Percentiles rank a stretch among this genome's conserved stretches.
phyloP scores from a whole-genome alignment of 495 filamentous ascomycete genomes.

The Penicillium manginii region DNA sequence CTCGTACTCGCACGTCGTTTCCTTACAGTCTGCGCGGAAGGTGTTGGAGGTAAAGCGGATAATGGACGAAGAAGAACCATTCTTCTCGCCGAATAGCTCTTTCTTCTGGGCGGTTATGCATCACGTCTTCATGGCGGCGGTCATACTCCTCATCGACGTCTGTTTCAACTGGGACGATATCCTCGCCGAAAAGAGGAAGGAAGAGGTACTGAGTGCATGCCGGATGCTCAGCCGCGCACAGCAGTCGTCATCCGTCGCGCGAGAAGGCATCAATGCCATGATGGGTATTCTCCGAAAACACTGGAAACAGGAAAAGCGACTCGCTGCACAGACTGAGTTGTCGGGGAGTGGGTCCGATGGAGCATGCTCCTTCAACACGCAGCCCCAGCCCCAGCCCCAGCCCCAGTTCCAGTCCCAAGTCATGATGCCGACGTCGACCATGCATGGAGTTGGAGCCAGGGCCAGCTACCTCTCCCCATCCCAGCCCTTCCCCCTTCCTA shows the following conservation, averaged over 20 bases:
- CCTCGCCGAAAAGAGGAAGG: conserved; percentile 40
- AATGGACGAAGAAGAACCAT: conserved; percentile 40
- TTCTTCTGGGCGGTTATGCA: conserved; percentile 45
- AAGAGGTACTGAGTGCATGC: conserved; percentile 48
- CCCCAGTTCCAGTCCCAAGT: too few relatives aligned
- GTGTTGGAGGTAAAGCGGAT: conserved; percentile 45
- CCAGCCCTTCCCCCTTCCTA: not conserved
- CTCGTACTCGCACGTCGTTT: conserved; percentile 48
- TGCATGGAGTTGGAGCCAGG: too few relatives aligned
- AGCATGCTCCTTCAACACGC: too few relatives aligned
- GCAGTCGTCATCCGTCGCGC: conserved; percentile 31
- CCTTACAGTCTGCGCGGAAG: conserved; percentile 48
- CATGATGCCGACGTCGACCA: too few relatives aligned
- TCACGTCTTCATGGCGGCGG: conserved; percentile 52
- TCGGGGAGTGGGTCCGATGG: not conserved
- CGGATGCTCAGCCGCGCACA: conserved; percentile 48
- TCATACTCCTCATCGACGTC: conserved; percentile 48
- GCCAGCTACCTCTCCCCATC: not conserved
- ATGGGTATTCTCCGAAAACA: conserved; percentile 40
- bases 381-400: too few relatives aligned
- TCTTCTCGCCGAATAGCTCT: conserved; percentile 29
- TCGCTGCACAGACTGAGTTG: not conserved
- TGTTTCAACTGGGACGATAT: conserved; percentile 52
- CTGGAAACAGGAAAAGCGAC: conserved; percentile 29
- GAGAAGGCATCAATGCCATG: conserved; percentile 41